These are phyloP conservation scores for Evansstolkia leycettana DNA, from an alignment of 495 filamentous ascomycete species.

Conservation along the genomic window DNA sequence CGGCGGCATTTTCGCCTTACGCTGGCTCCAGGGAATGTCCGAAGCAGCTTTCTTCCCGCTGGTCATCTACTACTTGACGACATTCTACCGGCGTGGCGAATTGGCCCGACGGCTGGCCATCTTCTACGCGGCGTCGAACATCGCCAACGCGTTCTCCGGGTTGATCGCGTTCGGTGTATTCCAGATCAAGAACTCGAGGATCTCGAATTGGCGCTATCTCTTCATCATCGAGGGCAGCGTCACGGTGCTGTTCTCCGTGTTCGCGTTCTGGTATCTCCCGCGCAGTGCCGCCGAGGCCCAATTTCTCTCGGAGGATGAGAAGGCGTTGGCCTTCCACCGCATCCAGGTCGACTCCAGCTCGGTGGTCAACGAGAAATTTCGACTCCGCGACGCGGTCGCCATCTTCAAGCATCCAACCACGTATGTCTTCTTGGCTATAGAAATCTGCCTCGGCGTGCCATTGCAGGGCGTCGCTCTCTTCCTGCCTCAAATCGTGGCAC, in stretches of 20 bases:
- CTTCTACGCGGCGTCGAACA: constrained; percentile 67
- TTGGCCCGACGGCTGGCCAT: constrained; percentile 62
- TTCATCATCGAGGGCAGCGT: constrained; percentile 62
- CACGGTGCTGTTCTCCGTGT: constrained; percentile 51
- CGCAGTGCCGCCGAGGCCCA: constrained; percentile 45
- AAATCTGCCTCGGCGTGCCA: constrained; percentile 66
- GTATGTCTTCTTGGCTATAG: constrained; percentile 53
- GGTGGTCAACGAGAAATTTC: constrained; percentile 58
- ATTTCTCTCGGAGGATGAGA: constrained; percentile 55
- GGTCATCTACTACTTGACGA: constrained; percentile 47
- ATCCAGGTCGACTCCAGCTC: constrained; percentile 65
- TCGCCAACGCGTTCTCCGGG: constrained; percentile 63
- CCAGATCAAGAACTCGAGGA: constrained; percentile 45
- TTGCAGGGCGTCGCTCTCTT: constrained; percentile 61
- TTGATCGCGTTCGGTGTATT: constrained; percentile 67
- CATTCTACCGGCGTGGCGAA: constrained; percentile 67
- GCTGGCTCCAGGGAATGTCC: constrained; percentile 52
- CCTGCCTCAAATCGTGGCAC: constrained; percentile 58
- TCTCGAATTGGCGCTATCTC: constrained; percentile 58
- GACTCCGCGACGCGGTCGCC: constrained; percentile 47
- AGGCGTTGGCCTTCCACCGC: constrained; percentile 56
- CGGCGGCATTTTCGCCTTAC: constrained; percentile 48
- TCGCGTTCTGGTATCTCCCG: constrained; percentile 64
- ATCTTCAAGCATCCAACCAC: constrained; percentile 52
- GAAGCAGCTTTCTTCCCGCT: constrained; percentile 67